Percentiles rank a stretch among this genome's conserved stretches.
Evolutionary conservation across 768 basidiomycete genomes (phyloP).

Genomic region (Butyriboletus loyo): DNA sequence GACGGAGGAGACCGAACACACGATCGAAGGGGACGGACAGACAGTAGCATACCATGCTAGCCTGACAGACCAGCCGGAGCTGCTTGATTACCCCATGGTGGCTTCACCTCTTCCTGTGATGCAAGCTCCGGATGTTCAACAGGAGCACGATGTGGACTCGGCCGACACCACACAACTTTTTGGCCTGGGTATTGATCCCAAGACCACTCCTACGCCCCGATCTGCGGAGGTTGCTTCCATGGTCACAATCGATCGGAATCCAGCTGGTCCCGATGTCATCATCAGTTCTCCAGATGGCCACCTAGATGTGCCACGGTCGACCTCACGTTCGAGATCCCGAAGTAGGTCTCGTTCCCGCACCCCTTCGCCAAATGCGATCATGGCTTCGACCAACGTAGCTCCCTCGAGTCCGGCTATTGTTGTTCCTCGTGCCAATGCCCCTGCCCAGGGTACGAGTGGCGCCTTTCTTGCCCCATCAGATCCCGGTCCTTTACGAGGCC

Average conservation of each 20-base stretch:
- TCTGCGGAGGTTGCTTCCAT: slow-evolving; percentile 17
- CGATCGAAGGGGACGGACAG: slow-evolving; percentile 18
- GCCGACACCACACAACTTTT: slow-evolving; percentile 18
- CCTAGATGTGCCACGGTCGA: slow-evolving; percentile 32
- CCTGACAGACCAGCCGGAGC: slow-evolving; percentile 10
- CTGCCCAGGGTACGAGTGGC: slow-evolving; percentile 17
- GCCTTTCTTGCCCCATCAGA: slow-evolving; percentile 28
- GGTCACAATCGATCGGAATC: slow-evolving; percentile 6
- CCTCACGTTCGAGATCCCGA: slow-evolving; percentile 30
- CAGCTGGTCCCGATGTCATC: slow-evolving; percentile 30
- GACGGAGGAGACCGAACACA: slow-evolving; percentile 16
- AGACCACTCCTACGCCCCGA: slow-evolving; percentile 9
- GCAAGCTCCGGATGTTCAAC: background rate
- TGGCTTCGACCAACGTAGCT: slow-evolving; percentile 9
- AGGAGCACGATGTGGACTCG: slow-evolving; percentile 3
- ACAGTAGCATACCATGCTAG: slow-evolving; percentile 19
- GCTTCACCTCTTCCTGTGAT: slow-evolving; percentile 3
- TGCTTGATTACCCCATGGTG: slow-evolving; percentile 10
- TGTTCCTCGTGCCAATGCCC: slow-evolving; percentile 10
- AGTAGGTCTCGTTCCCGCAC: slow-evolving; percentile 44
- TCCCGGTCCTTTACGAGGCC: slow-evolving; percentile 17
- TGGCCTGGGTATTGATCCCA: slow-evolving; percentile 18
- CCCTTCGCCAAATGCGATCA: slow-evolving; percentile 38
- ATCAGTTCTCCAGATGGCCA: slow-evolving; percentile 35
- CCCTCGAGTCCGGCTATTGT: slow-evolving; percentile 3